Conservation (phyloP, 169 alveolate species). For the Amoebophrya sp. region DNA sequence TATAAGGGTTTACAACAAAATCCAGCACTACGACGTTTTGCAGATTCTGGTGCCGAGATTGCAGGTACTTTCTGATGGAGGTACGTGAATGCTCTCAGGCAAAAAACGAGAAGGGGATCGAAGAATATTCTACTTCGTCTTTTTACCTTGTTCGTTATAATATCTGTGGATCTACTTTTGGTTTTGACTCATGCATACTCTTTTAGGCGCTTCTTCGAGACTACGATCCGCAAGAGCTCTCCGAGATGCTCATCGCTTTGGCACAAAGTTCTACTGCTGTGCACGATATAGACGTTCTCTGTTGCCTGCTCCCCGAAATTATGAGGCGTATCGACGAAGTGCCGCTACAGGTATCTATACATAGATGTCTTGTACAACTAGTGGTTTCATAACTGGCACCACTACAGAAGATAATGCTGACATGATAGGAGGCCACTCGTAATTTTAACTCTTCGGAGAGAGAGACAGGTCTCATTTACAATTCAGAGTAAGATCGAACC, state of each 20-base stretch:
- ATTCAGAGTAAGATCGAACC: background rate
- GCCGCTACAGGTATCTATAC: conserved; percentile 20
- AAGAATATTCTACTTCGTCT: no score
- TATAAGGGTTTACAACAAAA: background rate
- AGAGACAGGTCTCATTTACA: background rate
- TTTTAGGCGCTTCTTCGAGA: background rate
- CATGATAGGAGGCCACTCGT: no score
- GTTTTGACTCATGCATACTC: no score
- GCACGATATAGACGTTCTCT: background rate
- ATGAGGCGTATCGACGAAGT: background rate
- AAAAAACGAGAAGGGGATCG: no score
- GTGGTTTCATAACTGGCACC: no score
- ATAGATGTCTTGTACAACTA: no score
- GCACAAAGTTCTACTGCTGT: background rate
- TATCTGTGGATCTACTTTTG: no score
- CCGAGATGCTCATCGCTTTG: conserved; percentile 1
- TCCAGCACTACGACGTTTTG: conserved; percentile 20
- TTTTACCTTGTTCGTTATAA: no score
- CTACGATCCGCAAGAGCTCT: conserved; percentile 11
- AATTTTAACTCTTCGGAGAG: no score
- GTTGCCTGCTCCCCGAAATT: background rate
- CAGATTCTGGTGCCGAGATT: conserved; percentile 3
- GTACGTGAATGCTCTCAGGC: no score
- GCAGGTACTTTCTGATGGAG: no score
- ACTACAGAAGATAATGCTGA: no score